Base-by-base conservation (phyloP, 2,329 filamentous ascomycete species). In the Camillea tinctor region DNA sequence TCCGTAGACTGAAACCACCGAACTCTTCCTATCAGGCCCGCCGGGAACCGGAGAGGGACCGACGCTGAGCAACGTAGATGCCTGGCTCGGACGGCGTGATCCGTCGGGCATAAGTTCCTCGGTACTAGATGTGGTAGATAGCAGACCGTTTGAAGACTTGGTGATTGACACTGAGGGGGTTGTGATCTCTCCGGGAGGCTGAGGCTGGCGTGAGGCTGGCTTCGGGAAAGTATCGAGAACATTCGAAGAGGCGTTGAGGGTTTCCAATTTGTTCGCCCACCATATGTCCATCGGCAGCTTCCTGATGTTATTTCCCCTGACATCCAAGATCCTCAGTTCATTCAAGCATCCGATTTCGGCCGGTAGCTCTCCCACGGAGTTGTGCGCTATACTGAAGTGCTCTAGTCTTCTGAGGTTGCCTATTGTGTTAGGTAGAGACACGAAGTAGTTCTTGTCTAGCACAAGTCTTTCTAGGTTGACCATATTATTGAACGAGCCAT, bases 381-480 rank as follows among this genome's bases (percentile, higher is more conserved):
- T 99, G 74, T 94, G 91, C 48, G 93, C 93, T 65, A 98, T 93
- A 75, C 93, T 98, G 71, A 99, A 89, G 74, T 96, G 89, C 71
- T 98, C 93, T 26, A 99, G 80, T 66, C 87, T 91, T 64, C 86
- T 87, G 51, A 99, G 79, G 64, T 89, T 91, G 17, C 94, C 93
- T 61, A 99, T 91, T 62, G 96, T 89, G 57, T 86, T 84, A 0
- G 94, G 95, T 22, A 99, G 79, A 0, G 92, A 94, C 0, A 95
- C 93, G 68, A 99, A 96, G 73, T 97, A 96, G 71, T 99, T 99
- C 73, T 92, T 93, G 76, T 97, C 94, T 57, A 99, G 81, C 19
- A 94, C 89, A 21, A 99, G 83, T 69, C 93, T 93, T 60, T 94
- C 92, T 51, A 99, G 76, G 68, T 93, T 95, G 8, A 90, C 85